phyloP scores from a whole-genome alignment of 2,329 filamentous ascomycete species.

The Neofusicoccum parvum region DNA sequence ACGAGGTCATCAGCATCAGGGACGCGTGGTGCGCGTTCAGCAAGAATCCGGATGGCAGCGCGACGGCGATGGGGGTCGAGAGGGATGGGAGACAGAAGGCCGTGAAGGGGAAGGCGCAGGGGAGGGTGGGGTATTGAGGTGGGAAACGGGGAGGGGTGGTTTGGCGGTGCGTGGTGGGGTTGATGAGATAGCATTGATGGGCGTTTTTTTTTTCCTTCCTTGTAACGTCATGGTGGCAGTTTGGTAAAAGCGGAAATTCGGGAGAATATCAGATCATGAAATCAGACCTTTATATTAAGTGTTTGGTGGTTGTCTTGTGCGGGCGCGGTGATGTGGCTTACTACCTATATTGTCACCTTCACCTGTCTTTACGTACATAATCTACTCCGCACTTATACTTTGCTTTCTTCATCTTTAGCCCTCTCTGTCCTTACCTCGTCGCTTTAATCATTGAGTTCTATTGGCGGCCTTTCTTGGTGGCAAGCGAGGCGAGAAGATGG shows the following conservation, averaged over 20 bases:
- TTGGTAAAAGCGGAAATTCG: neutral
- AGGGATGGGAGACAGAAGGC: neutral
- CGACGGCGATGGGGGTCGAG: neutral
- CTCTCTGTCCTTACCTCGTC: no score
- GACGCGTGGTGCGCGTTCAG: conserved; percentile 90
- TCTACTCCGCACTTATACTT: no score
- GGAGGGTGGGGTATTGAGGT: neutral
- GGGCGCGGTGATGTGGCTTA: no score
- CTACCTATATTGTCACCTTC: no score
- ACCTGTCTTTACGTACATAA: no score
- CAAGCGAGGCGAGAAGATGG: no score
- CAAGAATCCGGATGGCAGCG: conserved; percentile 44
- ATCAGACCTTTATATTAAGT: neutral
- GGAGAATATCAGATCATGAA: neutral
- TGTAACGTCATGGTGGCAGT: conserved; percentile 2
- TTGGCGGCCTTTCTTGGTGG: no score
- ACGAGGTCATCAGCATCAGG: conserved; percentile 95
- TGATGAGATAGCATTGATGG: conserved; percentile 2
- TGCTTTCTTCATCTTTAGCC: no score
- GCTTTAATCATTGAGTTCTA: no score
- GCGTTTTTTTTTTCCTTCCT: neutral
- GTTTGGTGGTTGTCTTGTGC: no score
- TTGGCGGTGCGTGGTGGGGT: neutral
- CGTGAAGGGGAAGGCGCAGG: neutral
- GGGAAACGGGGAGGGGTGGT: neutral